These are phyloP conservation scores for Hibiscus trionum DNA, from an alignment of 345 rosid species.

Conservation along the genomic window DNA sequence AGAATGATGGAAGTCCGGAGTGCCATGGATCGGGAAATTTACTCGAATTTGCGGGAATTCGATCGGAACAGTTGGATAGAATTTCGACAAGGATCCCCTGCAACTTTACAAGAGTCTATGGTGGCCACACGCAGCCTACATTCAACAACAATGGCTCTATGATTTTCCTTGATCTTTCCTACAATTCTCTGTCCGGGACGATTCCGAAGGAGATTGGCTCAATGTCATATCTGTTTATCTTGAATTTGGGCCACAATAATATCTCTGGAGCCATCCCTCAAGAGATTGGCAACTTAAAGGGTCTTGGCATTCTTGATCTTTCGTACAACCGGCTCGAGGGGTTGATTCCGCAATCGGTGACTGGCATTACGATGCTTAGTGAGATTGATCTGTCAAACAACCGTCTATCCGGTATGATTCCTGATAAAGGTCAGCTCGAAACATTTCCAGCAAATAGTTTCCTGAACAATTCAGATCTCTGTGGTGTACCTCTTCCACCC, in stretches of 20 bases:
- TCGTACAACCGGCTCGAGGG: conserved; percentile 66
- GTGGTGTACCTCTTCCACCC: conserved; percentile 64
- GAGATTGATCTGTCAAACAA: conserved; percentile 79
- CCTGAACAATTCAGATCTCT: conserved; percentile 71
- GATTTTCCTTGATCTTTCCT: conserved; percentile 83
- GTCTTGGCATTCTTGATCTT: conserved; percentile 76
- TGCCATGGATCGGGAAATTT: conserved; percentile 93
- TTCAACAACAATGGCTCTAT: conserved; percentile 86
- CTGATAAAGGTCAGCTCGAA: conserved; percentile 72
- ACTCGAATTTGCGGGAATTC: conserved; percentile 85
- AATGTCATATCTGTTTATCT: conserved; percentile 55
- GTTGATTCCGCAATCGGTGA: conserved; percentile 57
- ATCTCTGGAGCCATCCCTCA: conserved; percentile 65
- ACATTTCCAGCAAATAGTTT: conserved; percentile 58
- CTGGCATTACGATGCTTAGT: conserved; percentile 42
- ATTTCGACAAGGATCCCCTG: conserved; percentile 77
- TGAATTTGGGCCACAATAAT: conserved; percentile 77
- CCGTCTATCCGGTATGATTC: conserved; percentile 59
- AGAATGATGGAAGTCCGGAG: conserved; percentile 65
- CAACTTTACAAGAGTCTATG: conserved; percentile 66
- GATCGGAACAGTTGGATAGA: conserved; percentile 42
- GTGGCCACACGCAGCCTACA: conserved; percentile 64
- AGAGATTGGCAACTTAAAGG: conserved; percentile 61
- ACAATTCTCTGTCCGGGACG: conserved; percentile 60
- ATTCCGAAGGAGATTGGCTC: conserved; percentile 84